These are phyloP conservation scores for Yarrowia divulgata DNA, from an alignment of 805 yeast species.

Conservation along the genomic window DNA sequence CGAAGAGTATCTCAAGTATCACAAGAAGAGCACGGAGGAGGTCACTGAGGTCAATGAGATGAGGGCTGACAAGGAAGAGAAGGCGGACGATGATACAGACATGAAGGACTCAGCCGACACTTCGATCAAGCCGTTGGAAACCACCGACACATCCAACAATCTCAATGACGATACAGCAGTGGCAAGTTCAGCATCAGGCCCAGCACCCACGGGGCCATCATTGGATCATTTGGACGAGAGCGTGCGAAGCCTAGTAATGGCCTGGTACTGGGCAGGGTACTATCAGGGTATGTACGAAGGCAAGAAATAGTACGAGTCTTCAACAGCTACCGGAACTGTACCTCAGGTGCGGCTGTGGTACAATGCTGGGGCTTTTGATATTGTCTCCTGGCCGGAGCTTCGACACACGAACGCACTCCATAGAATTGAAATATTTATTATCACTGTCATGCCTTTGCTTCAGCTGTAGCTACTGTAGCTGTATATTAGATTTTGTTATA, in stretches of 20 bases:
- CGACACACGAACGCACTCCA: neutral
- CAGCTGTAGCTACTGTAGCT: neutral
- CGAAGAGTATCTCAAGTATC: conserved; percentile 45
- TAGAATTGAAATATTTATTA: neutral
- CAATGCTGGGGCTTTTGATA: too few species aligned
- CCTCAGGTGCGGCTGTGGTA: too few species aligned
- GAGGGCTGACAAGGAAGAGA: conserved; percentile 17
- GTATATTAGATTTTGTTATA: neutral
- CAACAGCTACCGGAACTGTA: too few species aligned
- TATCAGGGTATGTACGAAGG: conserved; percentile 46
- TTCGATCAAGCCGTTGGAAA: neutral
- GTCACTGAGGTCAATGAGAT: conserved; percentile 11
- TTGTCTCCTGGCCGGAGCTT: too few species aligned
- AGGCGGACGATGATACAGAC: conserved; percentile 1
- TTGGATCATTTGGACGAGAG: conserved; percentile 43
- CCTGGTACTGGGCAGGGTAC: conserved; percentile 49
- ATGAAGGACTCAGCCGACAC: conserved; percentile 3
- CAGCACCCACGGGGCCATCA: conserved; percentile 2
- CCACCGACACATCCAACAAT: neutral
- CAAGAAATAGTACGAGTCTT: neutral
- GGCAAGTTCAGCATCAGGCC: neutral
- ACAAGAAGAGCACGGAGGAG: conserved; percentile 26
- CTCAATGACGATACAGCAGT: neutral
- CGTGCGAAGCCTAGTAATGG: conserved; percentile 43
- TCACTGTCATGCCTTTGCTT: too few species aligned